Evolutionary conservation across 306 rosid species (phyloP).

Genomic region (Prunus campanulata): DNA sequence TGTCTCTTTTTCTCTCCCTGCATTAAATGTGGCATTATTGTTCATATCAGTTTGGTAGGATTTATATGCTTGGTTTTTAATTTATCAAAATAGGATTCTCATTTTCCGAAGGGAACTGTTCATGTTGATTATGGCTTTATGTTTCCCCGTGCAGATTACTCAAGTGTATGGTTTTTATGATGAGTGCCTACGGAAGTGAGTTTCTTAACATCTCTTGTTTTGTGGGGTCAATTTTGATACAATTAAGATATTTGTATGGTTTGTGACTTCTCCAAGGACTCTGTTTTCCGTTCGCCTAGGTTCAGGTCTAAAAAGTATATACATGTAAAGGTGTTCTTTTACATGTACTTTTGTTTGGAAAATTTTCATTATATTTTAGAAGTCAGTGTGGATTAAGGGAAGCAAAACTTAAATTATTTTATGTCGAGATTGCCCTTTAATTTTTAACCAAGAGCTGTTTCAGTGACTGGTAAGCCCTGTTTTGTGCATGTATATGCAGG

Average conservation of each 20-base stretch:
- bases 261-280: neutral
- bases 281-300: neutral
- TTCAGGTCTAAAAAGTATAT: neutral
- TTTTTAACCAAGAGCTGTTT: neutral
- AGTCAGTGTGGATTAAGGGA: neutral
- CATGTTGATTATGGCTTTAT: slow-evolving; percentile 27
- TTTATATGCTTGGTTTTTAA: neutral
- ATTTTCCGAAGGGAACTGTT: neutral
- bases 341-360: neutral
- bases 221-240: neutral
- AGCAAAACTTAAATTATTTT: neutral
- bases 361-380: neutral
- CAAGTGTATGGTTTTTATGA: slow-evolving; percentile 97
- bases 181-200: slow-evolving; percentile 94
- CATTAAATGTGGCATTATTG: neutral
- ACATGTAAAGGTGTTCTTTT: neutral
- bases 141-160: slow-evolving; percentile 70
- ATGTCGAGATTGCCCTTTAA: neutral
- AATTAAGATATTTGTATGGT: neutral
- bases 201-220: slow-evolving; percentile 21
- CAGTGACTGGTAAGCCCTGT: neutral
- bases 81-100: neutral
- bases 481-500: neutral
- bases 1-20: neutral
- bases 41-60: neutral